A percentile compares a stretch with the other conserved stretches of the same genome.
Evolutionary conservation across 2,329 filamentous ascomycete genomes (phyloP).

Genomic region (Phialophora tarda): DNA sequence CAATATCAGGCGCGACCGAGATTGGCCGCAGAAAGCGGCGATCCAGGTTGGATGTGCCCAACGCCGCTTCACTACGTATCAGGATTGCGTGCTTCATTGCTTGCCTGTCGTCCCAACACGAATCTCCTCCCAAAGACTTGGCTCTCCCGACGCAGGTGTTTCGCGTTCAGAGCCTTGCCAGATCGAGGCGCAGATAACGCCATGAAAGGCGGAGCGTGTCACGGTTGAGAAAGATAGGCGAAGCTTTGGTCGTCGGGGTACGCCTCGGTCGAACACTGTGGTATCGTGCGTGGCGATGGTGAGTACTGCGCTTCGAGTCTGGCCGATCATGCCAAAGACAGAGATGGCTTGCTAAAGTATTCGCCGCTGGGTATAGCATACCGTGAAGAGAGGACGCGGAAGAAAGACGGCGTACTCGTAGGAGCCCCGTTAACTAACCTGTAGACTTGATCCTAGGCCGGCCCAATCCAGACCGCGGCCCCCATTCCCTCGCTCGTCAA

Average conservation of each 20-base stretch:
- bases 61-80: not conserved
- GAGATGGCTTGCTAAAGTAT: not conserved
- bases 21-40: not conserved
- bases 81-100: not conserved
- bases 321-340: not conserved
- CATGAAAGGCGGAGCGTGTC: slow-evolving; percentile 10
- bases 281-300: not conserved
- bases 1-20: not conserved
- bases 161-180: slow-evolving; percentile 26
- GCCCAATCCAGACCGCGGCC: slow-evolving; percentile 9
- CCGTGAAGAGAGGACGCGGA: not conserved
- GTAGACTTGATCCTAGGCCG: not conserved
- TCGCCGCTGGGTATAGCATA: not conserved
- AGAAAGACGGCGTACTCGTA: not conserved
- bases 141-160: slow-evolving; percentile 18
- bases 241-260: slow-evolving; percentile 2
- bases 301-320: not conserved
- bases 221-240: slow-evolving; percentile 12
- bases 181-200: slow-evolving; percentile 25
- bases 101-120: slow-evolving; percentile 1
- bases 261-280: not conserved
- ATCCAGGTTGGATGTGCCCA: not conserved
- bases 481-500: slow-evolving; percentile 9
- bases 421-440: not conserved
- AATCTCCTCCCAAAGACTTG: slow-evolving; percentile 3